Conservation (phyloP, 495 filamentous ascomycete species). For the Hypomontagnella monticulosa region DNA sequence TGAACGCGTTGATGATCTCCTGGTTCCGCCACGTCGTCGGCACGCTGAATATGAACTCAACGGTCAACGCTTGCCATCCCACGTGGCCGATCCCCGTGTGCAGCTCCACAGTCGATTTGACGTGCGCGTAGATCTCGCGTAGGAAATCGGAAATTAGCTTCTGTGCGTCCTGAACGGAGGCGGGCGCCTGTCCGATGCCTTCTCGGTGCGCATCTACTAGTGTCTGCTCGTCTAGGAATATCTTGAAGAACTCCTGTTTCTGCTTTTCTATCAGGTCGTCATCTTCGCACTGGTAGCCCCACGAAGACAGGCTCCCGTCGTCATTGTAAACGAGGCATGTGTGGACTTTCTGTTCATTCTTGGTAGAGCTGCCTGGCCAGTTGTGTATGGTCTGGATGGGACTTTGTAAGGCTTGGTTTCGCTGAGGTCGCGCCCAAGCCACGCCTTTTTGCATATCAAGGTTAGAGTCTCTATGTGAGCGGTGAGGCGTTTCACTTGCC, state of each 20-base stretch:
- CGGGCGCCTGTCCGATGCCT: conserved; percentile 44
- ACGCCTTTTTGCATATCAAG: conserved; percentile 22
- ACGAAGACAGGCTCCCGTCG: conserved; percentile 54
- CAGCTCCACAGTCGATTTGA: conserved; percentile 58
- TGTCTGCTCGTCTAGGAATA: conserved; percentile 60
- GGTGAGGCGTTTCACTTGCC: conserved; percentile 49
- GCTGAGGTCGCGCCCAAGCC: conserved; percentile 29
- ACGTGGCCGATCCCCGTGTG: conserved; percentile 47
- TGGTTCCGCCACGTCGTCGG: conserved; percentile 73
- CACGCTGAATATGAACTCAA: conserved; percentile 74
- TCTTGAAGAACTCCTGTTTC: conserved; percentile 68
- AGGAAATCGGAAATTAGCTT: conserved; percentile 66
- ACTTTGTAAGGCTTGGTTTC: conserved; percentile 45
- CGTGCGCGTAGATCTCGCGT: conserved; percentile 62
- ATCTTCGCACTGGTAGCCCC: conserved; percentile 67
- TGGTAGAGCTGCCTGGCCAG: conserved; percentile 65
- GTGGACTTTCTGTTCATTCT: conserved; percentile 67
- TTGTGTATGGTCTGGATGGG: conserved; percentile 66
- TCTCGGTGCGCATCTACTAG: conserved; percentile 49
- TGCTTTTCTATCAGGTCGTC: conserved; percentile 50
- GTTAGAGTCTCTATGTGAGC: background rate
- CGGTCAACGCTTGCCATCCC: conserved; percentile 57
- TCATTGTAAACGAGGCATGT: conserved; percentile 63
- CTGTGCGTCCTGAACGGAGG: conserved; percentile 57
- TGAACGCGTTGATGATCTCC: conserved; percentile 66